These are phyloP conservation scores for Centella asiatica DNA, from an alignment of 129 eudicot genomes.

Conservation along the genomic window DNA sequence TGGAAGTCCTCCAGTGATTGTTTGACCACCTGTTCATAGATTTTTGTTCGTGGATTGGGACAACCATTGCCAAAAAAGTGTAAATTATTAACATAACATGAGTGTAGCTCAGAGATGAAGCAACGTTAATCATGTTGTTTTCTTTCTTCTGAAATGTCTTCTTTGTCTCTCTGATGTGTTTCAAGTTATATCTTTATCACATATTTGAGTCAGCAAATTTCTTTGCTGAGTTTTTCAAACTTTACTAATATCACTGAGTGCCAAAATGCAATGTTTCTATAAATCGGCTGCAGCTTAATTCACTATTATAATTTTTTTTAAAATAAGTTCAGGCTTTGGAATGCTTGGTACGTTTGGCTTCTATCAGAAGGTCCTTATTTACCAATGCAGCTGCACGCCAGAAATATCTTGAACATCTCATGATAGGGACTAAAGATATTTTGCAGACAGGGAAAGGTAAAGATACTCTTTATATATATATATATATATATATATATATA, in stretches of 20 bases:
- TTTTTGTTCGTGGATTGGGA: no score
- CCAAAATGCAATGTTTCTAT: background rate
- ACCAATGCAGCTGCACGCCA: slow-evolving; percentile 42
- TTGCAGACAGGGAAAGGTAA: slow-evolving; percentile 50
- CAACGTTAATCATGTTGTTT: no score
- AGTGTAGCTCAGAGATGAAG: no score
- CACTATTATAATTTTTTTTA: background rate
- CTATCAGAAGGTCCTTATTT: slow-evolving; percentile 54
- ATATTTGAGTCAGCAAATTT: background rate
- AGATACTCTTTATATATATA: background rate
- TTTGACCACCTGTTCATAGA: no score
- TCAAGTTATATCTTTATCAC: background rate
- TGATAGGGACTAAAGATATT: slow-evolving; percentile 55
- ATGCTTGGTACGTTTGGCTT: slow-evolving; percentile 61
- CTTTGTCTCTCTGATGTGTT: no score
- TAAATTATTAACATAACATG: no score
- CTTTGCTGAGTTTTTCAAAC: background rate
- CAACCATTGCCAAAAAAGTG: no score
- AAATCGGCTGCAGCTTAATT: background rate
- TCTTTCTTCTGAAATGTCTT: no score
- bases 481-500: no score
- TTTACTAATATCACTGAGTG: background rate
- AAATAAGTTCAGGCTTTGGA: slow-evolving; percentile 37
- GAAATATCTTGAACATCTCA: slow-evolving; percentile 44
- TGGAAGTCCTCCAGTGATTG: no score